Evolutionary conservation across 2,329 filamentous ascomycete genomes (phyloP).

Genomic region (Stagonosporopsis tanaceti): DNA sequence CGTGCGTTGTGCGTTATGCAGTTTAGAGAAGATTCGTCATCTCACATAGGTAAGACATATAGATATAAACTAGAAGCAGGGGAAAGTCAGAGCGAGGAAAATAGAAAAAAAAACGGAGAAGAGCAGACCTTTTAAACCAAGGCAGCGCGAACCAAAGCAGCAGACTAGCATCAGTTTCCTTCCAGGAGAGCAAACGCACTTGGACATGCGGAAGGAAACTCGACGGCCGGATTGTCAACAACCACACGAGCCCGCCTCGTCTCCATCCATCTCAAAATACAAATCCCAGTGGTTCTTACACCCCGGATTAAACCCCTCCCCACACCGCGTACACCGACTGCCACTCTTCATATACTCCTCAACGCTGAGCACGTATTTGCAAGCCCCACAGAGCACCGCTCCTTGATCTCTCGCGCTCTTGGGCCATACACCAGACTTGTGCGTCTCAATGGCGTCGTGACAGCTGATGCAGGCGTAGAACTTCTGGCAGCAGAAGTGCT

Average conservation of each 20-base stretch:
- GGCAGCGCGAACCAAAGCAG: too few species aligned
- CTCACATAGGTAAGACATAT: too few species aligned
- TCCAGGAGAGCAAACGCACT: too few species aligned
- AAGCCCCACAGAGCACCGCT: slow-evolving; percentile 44
- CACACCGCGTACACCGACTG: slow-evolving; percentile 38
- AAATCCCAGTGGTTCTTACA: slow-evolving; percentile 47
- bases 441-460: slow-evolving; percentile 40
- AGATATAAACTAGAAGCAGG: too few species aligned
- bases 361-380: slow-evolving; percentile 37
- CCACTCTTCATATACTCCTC: slow-evolving; percentile 43
- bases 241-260: background rate
- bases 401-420: slow-evolving; percentile 24
- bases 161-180: too few species aligned
- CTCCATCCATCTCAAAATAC: slow-evolving; percentile 38
- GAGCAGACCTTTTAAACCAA: too few species aligned
- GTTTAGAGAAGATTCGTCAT: too few species aligned
- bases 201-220: too few species aligned
- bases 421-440: slow-evolving; percentile 36
- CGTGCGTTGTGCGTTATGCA: too few species aligned
- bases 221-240: background rate
- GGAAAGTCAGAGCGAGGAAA: too few species aligned
- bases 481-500: slow-evolving; percentile 47
- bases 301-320: slow-evolving; percentile 44
- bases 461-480: slow-evolving; percentile 50
- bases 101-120: too few species aligned